Base-by-base conservation (phyloP, 805 yeast genomes). In the Schizosaccharomyces japonicus region DNA sequence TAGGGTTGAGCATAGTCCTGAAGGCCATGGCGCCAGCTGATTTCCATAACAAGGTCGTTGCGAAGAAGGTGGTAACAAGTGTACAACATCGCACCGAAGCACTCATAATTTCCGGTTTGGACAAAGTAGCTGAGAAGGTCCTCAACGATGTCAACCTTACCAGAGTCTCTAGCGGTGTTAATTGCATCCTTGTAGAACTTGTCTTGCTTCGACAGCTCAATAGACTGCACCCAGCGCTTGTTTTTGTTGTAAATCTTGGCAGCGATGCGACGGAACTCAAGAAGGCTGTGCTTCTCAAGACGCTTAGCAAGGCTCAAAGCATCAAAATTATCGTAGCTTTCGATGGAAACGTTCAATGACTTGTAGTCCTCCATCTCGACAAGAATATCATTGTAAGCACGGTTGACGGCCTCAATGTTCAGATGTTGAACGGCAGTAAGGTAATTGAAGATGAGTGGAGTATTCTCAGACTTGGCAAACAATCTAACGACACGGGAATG, bases 361-460 rank as follows among this genome's bases (percentile, higher is more conserved):
- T 83, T 81, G 69, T 87, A 76, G 63, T 90, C 96, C 63, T 84
- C 92, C 65, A 90, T 96, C 67, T 90, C 98, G 54, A 90, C 83
- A 66, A 90, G 72, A 58, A 90, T 65, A 58, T 85, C 94, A 60
- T 90, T 96, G 66, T 87, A 87, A 11, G 96, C 96, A 57, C 78
- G 76, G 65, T 90, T 90, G 40, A 90, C 95, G 51, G 84, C 76
- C 13, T 87, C 75, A 60, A 80, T 76, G 67, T 90, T 90, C 70
- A 83, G 85, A 47, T 76, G 80, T 63, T 85, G 75, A 11, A 90
- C 95, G 39, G 87, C 80, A 50, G 85, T 80, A 63, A 90, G 72
- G 69, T 90, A 90, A 55, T 95, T 90, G 66, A 87, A 85, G 64
- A 90, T 79, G 70, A 90, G 71, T 55, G 98, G 98, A 63, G 90